Percentiles rank a stretch among this genome's conserved stretches.
Conservation (phyloP, 2,329 filamentous ascomycete genomes). For the Dactylellina cionopaga region DNA sequence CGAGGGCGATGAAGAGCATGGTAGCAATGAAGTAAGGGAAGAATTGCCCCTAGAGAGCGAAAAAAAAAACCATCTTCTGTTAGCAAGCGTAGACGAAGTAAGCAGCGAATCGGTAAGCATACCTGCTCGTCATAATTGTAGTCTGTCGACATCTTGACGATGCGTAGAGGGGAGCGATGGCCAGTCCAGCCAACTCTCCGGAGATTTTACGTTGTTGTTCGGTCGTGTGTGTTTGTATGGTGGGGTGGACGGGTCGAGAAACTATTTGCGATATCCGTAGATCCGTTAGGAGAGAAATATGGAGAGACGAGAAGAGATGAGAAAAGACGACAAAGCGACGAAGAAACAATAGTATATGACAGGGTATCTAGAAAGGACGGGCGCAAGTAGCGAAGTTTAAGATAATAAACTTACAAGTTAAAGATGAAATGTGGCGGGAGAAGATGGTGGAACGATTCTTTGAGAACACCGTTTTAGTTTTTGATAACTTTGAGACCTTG, state of each 20-base stretch:
- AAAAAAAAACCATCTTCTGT: too few relatives aligned
- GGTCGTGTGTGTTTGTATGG: constrained; percentile 34
- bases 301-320: constrained; percentile 1
- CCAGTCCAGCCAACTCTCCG: constrained; percentile 46
- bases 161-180: constrained; percentile 29
- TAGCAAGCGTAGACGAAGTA: constrained; percentile 46
- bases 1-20: constrained; percentile 83
- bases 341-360: neutral
- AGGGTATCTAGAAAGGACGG: constrained; percentile 2
- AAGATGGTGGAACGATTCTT: constrained; percentile 51
- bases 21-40: constrained; percentile 99
- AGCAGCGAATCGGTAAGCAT: constrained; percentile 53
- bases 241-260: constrained; percentile 26
- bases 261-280: constrained; percentile 10
- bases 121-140: constrained; percentile 98
- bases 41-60: constrained; percentile 78
- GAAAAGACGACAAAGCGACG: neutral
- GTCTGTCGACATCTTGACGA: constrained; percentile 81
- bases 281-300: constrained; percentile 23
- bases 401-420: constrained; percentile 17
- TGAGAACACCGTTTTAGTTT: constrained; percentile 54
- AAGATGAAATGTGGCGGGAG: constrained; percentile 45
- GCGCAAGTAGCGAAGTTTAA: neutral
- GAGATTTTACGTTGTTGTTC: constrained; percentile 14
- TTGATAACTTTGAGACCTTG: constrained; percentile 39